Evolutionary conservation across 495 filamentous ascomycete species (phyloP).

Genomic region (Tricharina praecox): DNA sequence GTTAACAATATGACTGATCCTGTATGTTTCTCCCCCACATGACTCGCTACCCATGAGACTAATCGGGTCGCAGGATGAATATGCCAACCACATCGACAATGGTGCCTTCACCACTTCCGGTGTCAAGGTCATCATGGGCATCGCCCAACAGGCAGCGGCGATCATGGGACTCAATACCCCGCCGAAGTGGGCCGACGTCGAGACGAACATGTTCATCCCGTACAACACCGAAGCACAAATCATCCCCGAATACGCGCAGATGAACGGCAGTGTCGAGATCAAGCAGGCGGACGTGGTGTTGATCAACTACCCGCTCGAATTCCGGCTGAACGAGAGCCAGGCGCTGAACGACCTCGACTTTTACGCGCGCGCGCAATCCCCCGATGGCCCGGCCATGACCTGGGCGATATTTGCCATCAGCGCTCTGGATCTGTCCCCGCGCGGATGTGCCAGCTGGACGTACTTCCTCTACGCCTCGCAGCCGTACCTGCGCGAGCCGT

Average conservation of each 20-base stretch:
- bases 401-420: constrained; percentile 40
- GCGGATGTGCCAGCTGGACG: constrained; percentile 40
- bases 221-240: constrained; percentile 39
- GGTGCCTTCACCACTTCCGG: constrained; percentile 58
- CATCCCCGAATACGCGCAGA: constrained; percentile 47
- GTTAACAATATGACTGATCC: constrained; percentile 63
- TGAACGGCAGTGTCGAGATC: constrained; percentile 40
- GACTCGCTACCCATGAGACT: constrained; percentile 1
- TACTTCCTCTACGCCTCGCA: constrained; percentile 36
- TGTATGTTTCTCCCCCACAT: constrained; percentile 26
- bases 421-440: constrained; percentile 36
- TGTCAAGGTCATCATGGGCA: constrained; percentile 39
- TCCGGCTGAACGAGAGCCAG: constrained; percentile 23
- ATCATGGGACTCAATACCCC: constrained; percentile 39
- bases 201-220: constrained; percentile 36
- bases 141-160: constrained; percentile 40
- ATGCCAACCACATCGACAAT: constrained; percentile 53
- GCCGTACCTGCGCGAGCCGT: constrained; percentile 40
- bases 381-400: constrained; percentile 45
- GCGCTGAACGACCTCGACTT: constrained; percentile 35
- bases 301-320: constrained; percentile 39
- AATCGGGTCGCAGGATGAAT: constrained; percentile 39
- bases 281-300: constrained; percentile 46
- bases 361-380: constrained; percentile 41
- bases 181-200: constrained; percentile 37